Evolutionary conservation across 768 basidiomycete species (phyloP).

Genomic region (Tulasnella sp.): DNA sequence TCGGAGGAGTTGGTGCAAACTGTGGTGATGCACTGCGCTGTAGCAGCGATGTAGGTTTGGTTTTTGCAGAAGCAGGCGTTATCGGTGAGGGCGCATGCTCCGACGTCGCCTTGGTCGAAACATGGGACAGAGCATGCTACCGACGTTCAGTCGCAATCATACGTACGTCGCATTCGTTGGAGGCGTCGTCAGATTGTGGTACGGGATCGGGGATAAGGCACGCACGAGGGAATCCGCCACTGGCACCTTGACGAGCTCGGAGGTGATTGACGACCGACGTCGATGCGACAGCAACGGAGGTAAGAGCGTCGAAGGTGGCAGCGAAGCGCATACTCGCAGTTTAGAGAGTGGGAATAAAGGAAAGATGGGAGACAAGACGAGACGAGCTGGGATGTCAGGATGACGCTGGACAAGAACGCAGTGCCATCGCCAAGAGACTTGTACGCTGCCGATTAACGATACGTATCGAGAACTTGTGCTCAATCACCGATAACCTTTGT

Average conservation of each 20-base stretch:
- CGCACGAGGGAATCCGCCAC: not conserved
- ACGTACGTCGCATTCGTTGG: not conserved
- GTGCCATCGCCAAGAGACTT: no score
- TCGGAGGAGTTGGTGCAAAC: not conserved
- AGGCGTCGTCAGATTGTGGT: not conserved
- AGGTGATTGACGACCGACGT: conserved; percentile 28
- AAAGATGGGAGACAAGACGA: no score
- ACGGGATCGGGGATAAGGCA: not conserved
- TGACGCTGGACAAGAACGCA: no score
- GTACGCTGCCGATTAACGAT: no score
- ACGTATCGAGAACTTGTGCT: no score
- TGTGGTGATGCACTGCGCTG: not conserved
- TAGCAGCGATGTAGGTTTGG: conserved; percentile 6
- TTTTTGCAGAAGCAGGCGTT: conserved; percentile 46
- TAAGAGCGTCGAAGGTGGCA: conserved; percentile 29
- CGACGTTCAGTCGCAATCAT: not conserved
- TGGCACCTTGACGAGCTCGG: conserved; percentile 8
- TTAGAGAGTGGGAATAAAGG: no score
- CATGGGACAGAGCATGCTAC: conserved; percentile 9
- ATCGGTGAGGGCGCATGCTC: conserved; percentile 38
- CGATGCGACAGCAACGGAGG: conserved; percentile 28
- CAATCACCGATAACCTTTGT: no score
- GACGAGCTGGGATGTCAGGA: no score
- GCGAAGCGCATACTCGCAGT: conserved; percentile 53
- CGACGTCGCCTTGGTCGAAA: conserved; percentile 20